Percentiles rank a stretch among this genome's conserved stretches.
Conservation (phyloP, 306 rosid species). For the Canavalia ensiformis region DNA sequence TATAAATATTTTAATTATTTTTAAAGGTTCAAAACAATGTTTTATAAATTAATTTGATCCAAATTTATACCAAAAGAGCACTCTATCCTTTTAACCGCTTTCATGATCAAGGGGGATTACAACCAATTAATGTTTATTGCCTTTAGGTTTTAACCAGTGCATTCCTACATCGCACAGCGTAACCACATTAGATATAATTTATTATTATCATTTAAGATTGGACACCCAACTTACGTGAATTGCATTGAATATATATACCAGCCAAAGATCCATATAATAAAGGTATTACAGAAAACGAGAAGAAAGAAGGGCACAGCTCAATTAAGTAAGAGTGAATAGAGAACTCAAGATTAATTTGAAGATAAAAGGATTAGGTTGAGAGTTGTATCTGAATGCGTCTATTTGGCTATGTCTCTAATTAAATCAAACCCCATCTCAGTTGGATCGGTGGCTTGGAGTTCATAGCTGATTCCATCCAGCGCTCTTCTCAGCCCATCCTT, state of each 20-base stretch:
- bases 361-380: neutral
- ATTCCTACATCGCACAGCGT: neutral
- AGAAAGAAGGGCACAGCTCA: neutral
- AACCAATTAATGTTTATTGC: neutral
- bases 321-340: neutral
- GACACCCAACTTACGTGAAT: neutral
- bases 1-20: no score
- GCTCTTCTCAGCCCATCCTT: conserved; percentile 95
- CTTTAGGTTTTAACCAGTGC: neutral
- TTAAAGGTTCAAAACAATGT: no score
- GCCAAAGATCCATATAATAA: neutral
- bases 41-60: no score
- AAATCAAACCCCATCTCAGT: conserved; percentile 96
- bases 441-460: conserved; percentile 94
- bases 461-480: conserved; percentile 88
- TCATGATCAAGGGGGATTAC: neutral
- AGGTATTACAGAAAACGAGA: neutral
- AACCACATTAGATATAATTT: neutral
- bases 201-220: neutral
- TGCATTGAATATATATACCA: neutral
- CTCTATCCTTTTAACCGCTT: no score
- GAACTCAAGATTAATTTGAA: neutral
- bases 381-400: neutral
- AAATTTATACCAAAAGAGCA: no score
- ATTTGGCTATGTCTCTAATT: conserved; percentile 58